Evolutionary conservation across 768 basidiomycete species (phyloP).

Genomic region (Kwoniella bestiolae): DNA sequence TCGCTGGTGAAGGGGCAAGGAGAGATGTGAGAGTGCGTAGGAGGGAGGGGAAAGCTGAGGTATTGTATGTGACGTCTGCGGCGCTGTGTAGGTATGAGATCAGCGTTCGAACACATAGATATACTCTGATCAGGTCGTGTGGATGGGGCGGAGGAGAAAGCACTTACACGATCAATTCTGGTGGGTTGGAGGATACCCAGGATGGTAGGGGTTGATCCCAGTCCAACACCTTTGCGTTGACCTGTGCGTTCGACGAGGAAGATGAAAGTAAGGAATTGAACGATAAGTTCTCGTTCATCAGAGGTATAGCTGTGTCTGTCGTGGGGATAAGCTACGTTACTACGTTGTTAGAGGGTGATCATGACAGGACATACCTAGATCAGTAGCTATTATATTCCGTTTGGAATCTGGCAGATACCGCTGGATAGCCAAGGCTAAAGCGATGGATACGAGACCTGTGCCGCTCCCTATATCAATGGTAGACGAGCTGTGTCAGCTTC

Average conservation of each 20-base stretch:
- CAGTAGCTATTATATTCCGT: slow-evolving; percentile 65
- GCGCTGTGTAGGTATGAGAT: slow-evolving; percentile 63
- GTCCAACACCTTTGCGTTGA: slow-evolving; percentile 63
- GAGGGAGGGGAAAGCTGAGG: slow-evolving; percentile 77
- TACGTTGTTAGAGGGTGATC: neutral
- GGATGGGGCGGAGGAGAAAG: neutral
- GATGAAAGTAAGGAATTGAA: slow-evolving; percentile 24
- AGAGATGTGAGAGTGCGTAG: slow-evolving; percentile 69
- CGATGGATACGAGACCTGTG: slow-evolving; percentile 78
- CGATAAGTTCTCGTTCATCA: slow-evolving; percentile 73
- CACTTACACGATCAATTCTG: slow-evolving; percentile 73
- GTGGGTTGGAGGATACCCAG: slow-evolving; percentile 50
- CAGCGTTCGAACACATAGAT: neutral
- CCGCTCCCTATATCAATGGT: slow-evolving; percentile 63
- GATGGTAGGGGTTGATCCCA: slow-evolving; percentile 73
- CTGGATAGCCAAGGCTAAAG: slow-evolving; percentile 62
- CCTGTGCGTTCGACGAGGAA: neutral
- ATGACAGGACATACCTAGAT: slow-evolving; percentile 67
- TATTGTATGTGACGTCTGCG: slow-evolving; percentile 93
- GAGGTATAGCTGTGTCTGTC: slow-evolving; percentile 76
- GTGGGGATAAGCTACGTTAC: slow-evolving; percentile 1
- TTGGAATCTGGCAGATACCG: slow-evolving; percentile 31
- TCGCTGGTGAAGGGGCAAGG: slow-evolving; percentile 41
- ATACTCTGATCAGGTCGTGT: neutral
- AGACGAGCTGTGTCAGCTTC: no score